phyloP scores from a whole-genome alignment of 192 early-diverging fungal genomes.

The Dimargaris cristalligena region DNA sequence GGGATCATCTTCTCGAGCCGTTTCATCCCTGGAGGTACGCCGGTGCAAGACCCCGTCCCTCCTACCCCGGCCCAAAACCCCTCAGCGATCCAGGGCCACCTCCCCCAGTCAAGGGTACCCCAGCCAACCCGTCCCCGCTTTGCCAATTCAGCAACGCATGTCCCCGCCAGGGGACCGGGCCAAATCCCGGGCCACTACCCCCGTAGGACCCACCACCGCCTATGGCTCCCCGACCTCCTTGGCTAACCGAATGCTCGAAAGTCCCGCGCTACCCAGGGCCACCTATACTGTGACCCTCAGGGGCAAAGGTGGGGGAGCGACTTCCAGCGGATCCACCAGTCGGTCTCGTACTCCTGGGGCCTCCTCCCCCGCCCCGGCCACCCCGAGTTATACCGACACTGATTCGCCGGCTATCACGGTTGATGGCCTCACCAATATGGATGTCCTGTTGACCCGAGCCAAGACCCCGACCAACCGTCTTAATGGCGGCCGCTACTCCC shows the following conservation, averaged over 20 bases:
- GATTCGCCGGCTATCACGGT: background rate
- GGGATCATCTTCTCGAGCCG: background rate
- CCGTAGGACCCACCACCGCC: background rate
- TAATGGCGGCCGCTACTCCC: background rate
- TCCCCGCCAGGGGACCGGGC: background rate
- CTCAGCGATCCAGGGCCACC: conserved; percentile 1
- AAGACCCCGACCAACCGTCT: conserved; percentile 1
- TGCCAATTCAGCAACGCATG: background rate
- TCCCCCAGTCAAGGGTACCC: background rate
- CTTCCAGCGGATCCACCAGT: background rate
- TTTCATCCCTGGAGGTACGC: conserved; percentile 2
- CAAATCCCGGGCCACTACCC: background rate
- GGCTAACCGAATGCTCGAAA: background rate
- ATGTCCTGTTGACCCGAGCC: background rate
- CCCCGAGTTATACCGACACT: background rate
- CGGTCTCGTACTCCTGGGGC: background rate
- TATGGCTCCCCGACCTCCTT: background rate
- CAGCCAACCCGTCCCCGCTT: conserved; percentile 3
- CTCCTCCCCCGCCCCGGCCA: background rate
- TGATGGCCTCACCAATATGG: conserved; percentile 9
- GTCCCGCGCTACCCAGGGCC: background rate
- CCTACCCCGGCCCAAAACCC: conserved; percentile 10
- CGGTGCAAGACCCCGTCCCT: conserved; percentile 5
- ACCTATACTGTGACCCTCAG: background rate
- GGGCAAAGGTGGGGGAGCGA: background rate